A percentile compares a stretch with the other conserved stretches of the same genome.
Conservation (phyloP, 352 stramenopile species). For the Pythium angustatum region DNA sequence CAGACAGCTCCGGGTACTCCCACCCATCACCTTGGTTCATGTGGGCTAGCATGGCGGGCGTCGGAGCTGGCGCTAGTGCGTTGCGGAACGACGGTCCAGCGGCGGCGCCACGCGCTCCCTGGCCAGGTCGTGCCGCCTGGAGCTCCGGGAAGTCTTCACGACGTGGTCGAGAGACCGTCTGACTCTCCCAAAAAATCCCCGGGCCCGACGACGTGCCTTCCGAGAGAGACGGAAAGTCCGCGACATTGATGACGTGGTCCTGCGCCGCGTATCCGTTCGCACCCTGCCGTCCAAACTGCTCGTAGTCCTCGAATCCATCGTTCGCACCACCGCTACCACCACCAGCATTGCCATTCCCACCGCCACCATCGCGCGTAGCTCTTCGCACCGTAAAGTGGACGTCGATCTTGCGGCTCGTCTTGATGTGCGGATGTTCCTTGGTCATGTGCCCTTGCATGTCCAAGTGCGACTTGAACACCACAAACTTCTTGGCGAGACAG, state of each 20-base stretch:
- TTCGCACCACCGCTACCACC: slow-evolving; percentile 3
- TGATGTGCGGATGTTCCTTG: slow-evolving; percentile 81
- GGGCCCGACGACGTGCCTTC: slow-evolving; percentile 27
- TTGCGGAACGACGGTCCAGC: slow-evolving; percentile 63
- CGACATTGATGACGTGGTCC: slow-evolving; percentile 77
- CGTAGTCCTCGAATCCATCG: slow-evolving; percentile 54
- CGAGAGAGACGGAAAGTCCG: slow-evolving; percentile 79
- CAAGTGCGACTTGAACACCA: slow-evolving; percentile 88
- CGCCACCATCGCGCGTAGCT: slow-evolving; percentile 50
- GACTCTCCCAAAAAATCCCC: slow-evolving; percentile 70
- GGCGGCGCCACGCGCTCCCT: slow-evolving; percentile 16
- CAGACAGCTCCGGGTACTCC: slow-evolving; percentile 73
- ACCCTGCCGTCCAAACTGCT: slow-evolving; percentile 40
- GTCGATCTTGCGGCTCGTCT: slow-evolving; percentile 84
- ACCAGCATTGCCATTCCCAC: slow-evolving; percentile 22
- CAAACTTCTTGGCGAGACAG: slow-evolving; percentile 88
- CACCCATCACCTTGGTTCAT: slow-evolving; percentile 61
- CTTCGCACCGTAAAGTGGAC: slow-evolving; percentile 83
- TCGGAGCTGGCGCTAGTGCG: slow-evolving; percentile 64
- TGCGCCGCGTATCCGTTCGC: background rate
- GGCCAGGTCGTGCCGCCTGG: slow-evolving; percentile 20
- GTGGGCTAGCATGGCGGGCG: slow-evolving; percentile 69
- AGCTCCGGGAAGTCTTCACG: slow-evolving; percentile 76
- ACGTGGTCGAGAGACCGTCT: slow-evolving; percentile 45
- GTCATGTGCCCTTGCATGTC: slow-evolving; percentile 85